Base-by-base conservation (phyloP, 1,284 basidiomycete genomes). In the Golubevia sp. region DNA sequence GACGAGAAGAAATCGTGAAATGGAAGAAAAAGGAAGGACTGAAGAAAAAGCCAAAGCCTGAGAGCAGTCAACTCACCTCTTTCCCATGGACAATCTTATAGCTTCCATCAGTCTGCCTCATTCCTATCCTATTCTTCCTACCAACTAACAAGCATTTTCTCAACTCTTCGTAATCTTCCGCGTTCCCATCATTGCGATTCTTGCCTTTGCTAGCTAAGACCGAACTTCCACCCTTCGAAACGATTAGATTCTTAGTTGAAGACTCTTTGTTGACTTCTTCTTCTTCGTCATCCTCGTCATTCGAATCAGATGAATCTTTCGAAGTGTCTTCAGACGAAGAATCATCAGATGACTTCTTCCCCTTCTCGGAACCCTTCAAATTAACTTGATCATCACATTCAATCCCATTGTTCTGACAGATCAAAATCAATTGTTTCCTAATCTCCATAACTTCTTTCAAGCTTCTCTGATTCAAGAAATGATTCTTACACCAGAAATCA, bases 401-500 rank as follows among this genome's bases (percentile, higher is more conserved):
- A 24, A 82, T 73, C 23, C 69, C 69, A 24, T 75, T 67, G 55
- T 71, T 71, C 6, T 57, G 15, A 62, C 80, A 83, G 13, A 81
- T 69, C 1, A 55, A 67, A 21, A 57, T 48, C 15, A 83, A 59
- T 66, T 83, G 80, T 23, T 66, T 66, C 0, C 80, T 70, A 24
- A 83, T 77, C 26, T 73, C 68, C 8, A 74, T 55, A 1, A 77
- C 67, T 27, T 82, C 76, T 58, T 67, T 63, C 59, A 80, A 58
- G 8, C 72, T 69, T 24, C 76, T 73, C 34, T 77, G 65, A 58
- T 74, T 70, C 2, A 83, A 67, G n/a, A 26, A 73, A 58, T 83
- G 73, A 23, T 69, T 66, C 30, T 63, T 61, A 57, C 80, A 83
- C 80, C 80, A 83, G 5, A 66, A 70, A 27, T 62, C 65, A 34